Conservation (phyloP, 2,329 filamentous ascomycete species). For the Clarireedia paspali region DNA sequence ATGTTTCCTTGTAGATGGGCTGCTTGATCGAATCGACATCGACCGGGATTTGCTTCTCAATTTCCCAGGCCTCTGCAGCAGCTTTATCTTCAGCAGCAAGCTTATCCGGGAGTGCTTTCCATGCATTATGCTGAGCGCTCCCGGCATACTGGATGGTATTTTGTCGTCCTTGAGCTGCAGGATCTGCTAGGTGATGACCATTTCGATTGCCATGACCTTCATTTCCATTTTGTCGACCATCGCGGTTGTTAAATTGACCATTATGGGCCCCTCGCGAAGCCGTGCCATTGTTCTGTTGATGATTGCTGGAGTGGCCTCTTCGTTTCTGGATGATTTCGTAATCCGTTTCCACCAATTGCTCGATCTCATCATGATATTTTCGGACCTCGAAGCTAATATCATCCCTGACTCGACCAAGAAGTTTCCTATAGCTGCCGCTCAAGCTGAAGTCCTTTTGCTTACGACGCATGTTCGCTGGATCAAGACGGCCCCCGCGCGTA, state of each 20-base stretch:
- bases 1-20: slow-evolving; percentile 25
- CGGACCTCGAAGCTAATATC: slow-evolving; percentile 61
- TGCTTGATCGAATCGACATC: slow-evolving; percentile 11
- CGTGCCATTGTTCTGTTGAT: not conserved
- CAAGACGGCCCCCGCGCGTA: slow-evolving; percentile 66
- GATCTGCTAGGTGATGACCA: not conserved
- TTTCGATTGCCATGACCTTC: not conserved
- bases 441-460: slow-evolving; percentile 82
- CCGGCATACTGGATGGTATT: not conserved
- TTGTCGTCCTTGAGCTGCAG: not conserved
- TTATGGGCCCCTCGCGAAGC: not conserved
- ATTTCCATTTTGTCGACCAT: not conserved
- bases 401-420: slow-evolving; percentile 60
- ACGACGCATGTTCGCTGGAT: slow-evolving; percentile 82
- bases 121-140: slow-evolving; percentile 17
- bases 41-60: slow-evolving; percentile 1
- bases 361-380: slow-evolving; percentile 59
- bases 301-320: not conserved
- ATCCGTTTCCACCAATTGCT: slow-evolving; percentile 88
- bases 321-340: slow-evolving; percentile 43
- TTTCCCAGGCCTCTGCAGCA: slow-evolving; percentile 14
- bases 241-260: no score
- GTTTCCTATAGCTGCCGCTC: slow-evolving; percentile 80
- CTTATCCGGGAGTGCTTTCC: slow-evolving; percentile 18
- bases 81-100: slow-evolving; percentile 23